phyloP scores from a whole-genome alignment of 1,284 basidiomycete species.

The Xerocomus minutiporus region DNA sequence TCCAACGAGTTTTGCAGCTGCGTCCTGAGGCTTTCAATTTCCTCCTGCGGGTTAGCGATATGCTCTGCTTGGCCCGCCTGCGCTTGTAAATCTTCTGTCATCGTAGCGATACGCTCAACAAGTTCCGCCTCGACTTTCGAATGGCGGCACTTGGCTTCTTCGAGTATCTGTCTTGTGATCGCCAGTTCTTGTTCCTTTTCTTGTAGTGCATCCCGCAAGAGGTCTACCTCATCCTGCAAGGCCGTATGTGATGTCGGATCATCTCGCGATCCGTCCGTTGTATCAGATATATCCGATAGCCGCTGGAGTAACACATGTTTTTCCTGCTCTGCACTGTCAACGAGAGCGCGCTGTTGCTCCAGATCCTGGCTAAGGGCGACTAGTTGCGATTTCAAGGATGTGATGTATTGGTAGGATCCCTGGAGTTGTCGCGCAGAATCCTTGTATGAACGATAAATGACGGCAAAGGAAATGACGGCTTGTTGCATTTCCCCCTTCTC shows the following conservation, averaged over 20 bases:
- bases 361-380: slow-evolving; percentile 11
- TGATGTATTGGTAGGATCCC: not conserved
- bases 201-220: slow-evolving; percentile 21
- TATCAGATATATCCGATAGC: slow-evolving; percentile 1
- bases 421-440: slow-evolving; percentile 13
- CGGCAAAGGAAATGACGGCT: slow-evolving; percentile 33
- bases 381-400: slow-evolving; percentile 21
- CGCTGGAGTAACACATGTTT: slow-evolving; percentile 8
- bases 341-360: not conserved
- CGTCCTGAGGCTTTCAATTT: slow-evolving; percentile 17
- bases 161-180: slow-evolving; percentile 10
- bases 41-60: slow-evolving; percentile 11
- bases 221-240: slow-evolving; percentile 1
- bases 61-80: slow-evolving; percentile 15
- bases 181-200: slow-evolving; percentile 22
- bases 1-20: slow-evolving; percentile 21
- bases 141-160: slow-evolving; percentile 18
- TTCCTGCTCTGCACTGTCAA: slow-evolving; percentile 10
- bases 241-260: slow-evolving; percentile 6
- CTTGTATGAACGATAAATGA: slow-evolving; percentile 23
- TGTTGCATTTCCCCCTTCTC: slow-evolving; percentile 22
- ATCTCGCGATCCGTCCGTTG: slow-evolving; percentile 11
- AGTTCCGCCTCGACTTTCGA: slow-evolving; percentile 19
- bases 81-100: slow-evolving; percentile 15
- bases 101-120: slow-evolving; percentile 18